Percentiles rank a stretch among this genome's conserved stretches.
phyloP scores from a whole-genome alignment of 768 basidiomycete genomes.

The Sporobolomyces phaffii region DNA sequence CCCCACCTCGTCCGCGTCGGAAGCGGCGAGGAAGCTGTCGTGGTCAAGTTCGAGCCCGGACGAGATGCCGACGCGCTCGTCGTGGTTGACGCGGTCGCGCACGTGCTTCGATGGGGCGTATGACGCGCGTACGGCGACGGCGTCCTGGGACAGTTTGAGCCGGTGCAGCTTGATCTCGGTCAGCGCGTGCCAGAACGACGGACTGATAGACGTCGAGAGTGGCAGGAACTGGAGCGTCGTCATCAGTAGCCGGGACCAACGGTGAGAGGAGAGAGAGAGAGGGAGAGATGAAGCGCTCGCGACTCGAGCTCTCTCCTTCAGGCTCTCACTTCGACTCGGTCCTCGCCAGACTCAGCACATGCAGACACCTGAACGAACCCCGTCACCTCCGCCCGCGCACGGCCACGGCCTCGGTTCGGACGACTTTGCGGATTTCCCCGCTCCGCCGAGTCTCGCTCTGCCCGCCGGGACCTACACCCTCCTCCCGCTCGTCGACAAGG shows the following conservation, averaged over 20 bases:
- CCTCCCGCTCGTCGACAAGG: slow-evolving; percentile 60
- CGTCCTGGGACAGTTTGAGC: slow-evolving; percentile 69
- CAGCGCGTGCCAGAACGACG: slow-evolving; percentile 87
- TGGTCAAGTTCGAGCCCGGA: slow-evolving; percentile 48
- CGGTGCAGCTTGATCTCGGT: slow-evolving; percentile 85
- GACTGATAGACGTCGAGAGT: slow-evolving; percentile 77
- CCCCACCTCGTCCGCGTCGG: not conserved
- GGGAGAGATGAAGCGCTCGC: not conserved
- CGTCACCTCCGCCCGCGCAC: too few relatives aligned
- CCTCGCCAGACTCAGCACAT: too few relatives aligned
- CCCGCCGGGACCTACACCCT: slow-evolving; percentile 38
- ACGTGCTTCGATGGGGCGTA: slow-evolving; percentile 68
- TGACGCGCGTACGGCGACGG: slow-evolving; percentile 59
- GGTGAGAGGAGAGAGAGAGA: too few relatives aligned
- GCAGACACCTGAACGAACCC: not conserved
- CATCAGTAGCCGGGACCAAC: not conserved
- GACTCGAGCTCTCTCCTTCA: too few relatives aligned
- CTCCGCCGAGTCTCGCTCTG: slow-evolving; percentile 7
- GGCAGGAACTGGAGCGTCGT: slow-evolving; percentile 71
- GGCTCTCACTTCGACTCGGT: too few relatives aligned
- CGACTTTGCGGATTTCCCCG: not conserved
- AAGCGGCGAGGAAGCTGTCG: slow-evolving; percentile 38
- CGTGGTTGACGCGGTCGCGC: slow-evolving; percentile 67
- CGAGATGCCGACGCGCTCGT: slow-evolving; percentile 62
- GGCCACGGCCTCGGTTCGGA: not conserved